Evolutionary conservation across 257 asterid species (phyloP).

Genomic region (Solanum etuberosum): DNA sequence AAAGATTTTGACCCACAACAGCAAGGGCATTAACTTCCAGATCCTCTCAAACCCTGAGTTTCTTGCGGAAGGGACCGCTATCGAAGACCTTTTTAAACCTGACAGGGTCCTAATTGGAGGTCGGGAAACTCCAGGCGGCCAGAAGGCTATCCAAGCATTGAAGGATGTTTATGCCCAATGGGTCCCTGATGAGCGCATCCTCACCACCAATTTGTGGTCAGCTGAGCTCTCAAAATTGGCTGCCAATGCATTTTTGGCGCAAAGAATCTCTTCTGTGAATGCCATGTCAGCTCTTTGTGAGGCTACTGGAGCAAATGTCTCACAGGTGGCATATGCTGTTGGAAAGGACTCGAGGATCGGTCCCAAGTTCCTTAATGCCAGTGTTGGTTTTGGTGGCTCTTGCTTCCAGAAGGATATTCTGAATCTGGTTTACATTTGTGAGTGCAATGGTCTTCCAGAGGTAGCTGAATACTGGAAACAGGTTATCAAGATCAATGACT

Average conservation of each 20-base stretch:
- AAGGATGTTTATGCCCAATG: conserved; percentile 14
- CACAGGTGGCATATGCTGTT: conserved; percentile 48
- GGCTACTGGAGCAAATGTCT: conserved; percentile 62
- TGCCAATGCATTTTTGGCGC: conserved; percentile 22
- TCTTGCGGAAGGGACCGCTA: conserved; percentile 23
- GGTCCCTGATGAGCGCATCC: conserved; percentile 16
- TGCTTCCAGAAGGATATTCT: conserved; percentile 69
- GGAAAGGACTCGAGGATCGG: conserved; percentile 64
- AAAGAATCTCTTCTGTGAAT: conserved; percentile 26
- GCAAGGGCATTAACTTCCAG: conserved; percentile 21
- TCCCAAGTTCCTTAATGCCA: conserved; percentile 51
- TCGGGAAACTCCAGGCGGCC: conserved; percentile 17
- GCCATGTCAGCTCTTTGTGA: conserved; percentile 73
- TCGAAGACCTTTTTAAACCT: conserved; percentile 14
- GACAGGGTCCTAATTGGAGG: conserved; percentile 24
- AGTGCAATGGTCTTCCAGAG: conserved; percentile 68
- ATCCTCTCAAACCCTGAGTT: conserved; percentile 21
- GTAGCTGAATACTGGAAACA: conserved; percentile 71
- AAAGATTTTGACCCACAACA: conserved; percentile 21
- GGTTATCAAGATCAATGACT: conserved; percentile 62
- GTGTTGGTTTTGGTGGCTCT: conserved; percentile 69
- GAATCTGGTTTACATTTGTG: conserved; percentile 60
- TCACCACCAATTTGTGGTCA: conserved; percentile 19
- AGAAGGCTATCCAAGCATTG: conserved; percentile 13
- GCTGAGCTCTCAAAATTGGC: conserved; percentile 22